These are phyloP conservation scores for Phytophthora cryptogea DNA, from an alignment of 352 stramenopile species.

Conservation along the genomic window DNA sequence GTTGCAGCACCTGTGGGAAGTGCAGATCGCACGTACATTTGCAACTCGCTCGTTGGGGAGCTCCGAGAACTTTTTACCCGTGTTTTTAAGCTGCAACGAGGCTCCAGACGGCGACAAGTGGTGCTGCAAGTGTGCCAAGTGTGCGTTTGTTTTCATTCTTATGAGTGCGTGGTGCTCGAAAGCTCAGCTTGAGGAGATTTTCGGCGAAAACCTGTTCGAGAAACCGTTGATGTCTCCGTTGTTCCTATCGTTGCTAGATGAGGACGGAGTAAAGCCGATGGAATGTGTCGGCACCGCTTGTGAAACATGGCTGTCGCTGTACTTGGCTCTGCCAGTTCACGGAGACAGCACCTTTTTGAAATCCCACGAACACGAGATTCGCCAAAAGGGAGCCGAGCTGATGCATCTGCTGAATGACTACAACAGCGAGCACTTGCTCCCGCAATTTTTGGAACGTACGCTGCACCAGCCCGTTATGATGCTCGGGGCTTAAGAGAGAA, in stretches of 20 bases:
- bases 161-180: slow-evolving; percentile 42
- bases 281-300: slow-evolving; percentile 45
- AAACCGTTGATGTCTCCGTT: slow-evolving; percentile 34
- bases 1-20: slow-evolving; percentile 49
- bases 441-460: slow-evolving; percentile 30
- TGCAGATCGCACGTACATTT: slow-evolving; percentile 49
- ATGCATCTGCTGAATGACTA: slow-evolving; percentile 37
- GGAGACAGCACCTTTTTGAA: slow-evolving; percentile 29
- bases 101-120: slow-evolving; percentile 39
- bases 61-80: slow-evolving; percentile 32
- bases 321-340: slow-evolving; percentile 29
- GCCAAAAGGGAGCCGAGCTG: slow-evolving; percentile 24
- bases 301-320: slow-evolving; percentile 45
- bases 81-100: slow-evolving; percentile 55
- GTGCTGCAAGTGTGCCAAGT: slow-evolving; percentile 51
- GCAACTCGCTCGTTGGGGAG: slow-evolving; percentile 29
- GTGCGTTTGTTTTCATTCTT: slow-evolving; percentile 47
- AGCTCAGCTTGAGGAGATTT: slow-evolving; percentile 29
- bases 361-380: slow-evolving; percentile 20
- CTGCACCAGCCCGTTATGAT: slow-evolving; percentile 27
- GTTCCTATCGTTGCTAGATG: slow-evolving; percentile 34
- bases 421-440: slow-evolving; percentile 38
- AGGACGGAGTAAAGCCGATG: slow-evolving; percentile 47
- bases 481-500: slow-evolving; percentile 6
- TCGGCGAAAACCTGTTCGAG: slow-evolving; percentile 42